Evolutionary conservation across 768 basidiomycete species (phyloP).

Genomic region (Pleurotus tuoliensis): DNA sequence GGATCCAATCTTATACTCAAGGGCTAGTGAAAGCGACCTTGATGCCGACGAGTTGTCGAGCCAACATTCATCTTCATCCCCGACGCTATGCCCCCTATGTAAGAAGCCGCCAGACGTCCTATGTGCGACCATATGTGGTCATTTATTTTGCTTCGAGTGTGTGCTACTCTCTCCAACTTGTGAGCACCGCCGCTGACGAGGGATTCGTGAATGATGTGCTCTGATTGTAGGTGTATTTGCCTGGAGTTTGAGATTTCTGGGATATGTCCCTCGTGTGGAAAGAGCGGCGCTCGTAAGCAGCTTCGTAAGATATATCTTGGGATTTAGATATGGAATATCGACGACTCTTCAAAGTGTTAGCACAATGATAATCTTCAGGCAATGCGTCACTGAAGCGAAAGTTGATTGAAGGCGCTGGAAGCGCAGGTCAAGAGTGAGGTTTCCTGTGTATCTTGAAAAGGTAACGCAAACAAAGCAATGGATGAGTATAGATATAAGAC

Average conservation of each 20-base stretch:
- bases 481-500: too few relatives aligned
- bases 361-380: too few relatives aligned
- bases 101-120: not conserved
- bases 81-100: not conserved
- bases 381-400: too few relatives aligned
- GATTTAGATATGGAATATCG: not conserved
- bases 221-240: not conserved
- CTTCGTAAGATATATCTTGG: conserved; percentile 4
- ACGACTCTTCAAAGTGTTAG: too few relatives aligned
- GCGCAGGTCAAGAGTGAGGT: too few relatives aligned
- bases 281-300: conserved; percentile 1
- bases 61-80: not conserved
- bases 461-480: too few relatives aligned
- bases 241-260: conserved; percentile 4
- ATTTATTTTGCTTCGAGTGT: conserved; percentile 5
- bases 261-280: conserved; percentile 1
- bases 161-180: not conserved
- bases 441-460: too few relatives aligned
- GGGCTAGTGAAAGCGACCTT: not conserved
- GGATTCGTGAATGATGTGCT: too few relatives aligned
- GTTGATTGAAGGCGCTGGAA: too few relatives aligned
- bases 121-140: conserved; percentile 1
- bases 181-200: not conserved
- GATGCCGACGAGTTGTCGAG: not conserved
- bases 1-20: not conserved